A percentile compares a stretch with the other conserved stretches of the same genome.
Conservation (phyloP, 1,139 yeast genomes). For the Yamadazyma blattariae region DNA sequence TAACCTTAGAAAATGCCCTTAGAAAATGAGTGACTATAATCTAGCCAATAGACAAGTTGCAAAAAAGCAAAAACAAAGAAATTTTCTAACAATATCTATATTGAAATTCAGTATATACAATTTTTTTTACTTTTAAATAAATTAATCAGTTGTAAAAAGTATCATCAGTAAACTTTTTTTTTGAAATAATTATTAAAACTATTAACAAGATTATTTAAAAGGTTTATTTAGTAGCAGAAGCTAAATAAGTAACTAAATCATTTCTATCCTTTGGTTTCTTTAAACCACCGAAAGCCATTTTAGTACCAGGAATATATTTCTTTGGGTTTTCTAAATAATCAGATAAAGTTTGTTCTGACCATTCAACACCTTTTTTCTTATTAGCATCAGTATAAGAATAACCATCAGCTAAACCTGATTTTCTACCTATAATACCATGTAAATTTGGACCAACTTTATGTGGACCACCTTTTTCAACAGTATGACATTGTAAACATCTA, state of each 20-base stretch:
- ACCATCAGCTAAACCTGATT: conserved; percentile 89
- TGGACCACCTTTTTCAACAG: conserved; percentile 93
- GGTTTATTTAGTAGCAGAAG: conserved; percentile 63
- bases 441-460: conserved; percentile 99
- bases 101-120: background rate
- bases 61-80: conserved; percentile 3
- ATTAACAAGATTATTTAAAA: too few relatives aligned
- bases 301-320: conserved; percentile 99
- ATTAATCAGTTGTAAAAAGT: too few relatives aligned
- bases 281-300: conserved; percentile 99
- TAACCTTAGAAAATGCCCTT: too few relatives aligned
- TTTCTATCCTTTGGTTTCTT: conserved; percentile 99
- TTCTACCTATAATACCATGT: conserved; percentile 91
- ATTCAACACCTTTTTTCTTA: conserved; percentile 89
- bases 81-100: too few relatives aligned
- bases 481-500: conserved; percentile 99
- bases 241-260: conserved; percentile 90
- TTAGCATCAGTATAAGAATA: conserved; percentile 97
- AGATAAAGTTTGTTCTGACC: conserved; percentile 87
- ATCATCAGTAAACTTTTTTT: too few relatives aligned
- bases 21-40: too few relatives aligned
- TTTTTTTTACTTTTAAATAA: background rate
- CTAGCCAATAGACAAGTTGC: conserved; percentile 4
- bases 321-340: conserved; percentile 99
- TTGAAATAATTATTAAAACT: too few relatives aligned